Percentiles rank a stretch among this genome's conserved stretches.
Conservation (phyloP, 352 stramenopile genomes). For the Pythium pectinolyticum region DNA sequence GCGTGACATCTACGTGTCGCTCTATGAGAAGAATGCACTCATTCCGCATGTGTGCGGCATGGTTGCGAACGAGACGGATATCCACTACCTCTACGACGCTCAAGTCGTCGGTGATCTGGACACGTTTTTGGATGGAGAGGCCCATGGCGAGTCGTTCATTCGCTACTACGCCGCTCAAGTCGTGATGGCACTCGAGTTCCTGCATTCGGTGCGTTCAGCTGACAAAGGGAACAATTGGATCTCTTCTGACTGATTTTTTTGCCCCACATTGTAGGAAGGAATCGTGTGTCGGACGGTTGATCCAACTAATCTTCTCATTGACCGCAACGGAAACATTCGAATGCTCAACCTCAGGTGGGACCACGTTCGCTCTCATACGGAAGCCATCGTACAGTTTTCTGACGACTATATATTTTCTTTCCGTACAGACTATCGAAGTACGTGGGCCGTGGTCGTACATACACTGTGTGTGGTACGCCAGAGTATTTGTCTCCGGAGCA, state of each 20-base stretch:
- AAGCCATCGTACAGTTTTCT: too few species aligned
- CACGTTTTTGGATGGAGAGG: constrained; percentile 67
- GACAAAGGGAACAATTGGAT: too few species aligned
- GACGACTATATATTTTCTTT: too few species aligned
- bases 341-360: constrained; percentile 80
- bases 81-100: constrained; percentile 80
- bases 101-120: constrained; percentile 84
- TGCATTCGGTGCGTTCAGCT: constrained; percentile 65
- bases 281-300: constrained; percentile 80
- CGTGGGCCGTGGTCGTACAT: constrained; percentile 77
- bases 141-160: constrained; percentile 75
- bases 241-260: not conserved
- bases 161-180: constrained; percentile 87
- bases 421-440: constrained; percentile 76
- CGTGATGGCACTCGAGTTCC: constrained; percentile 76
- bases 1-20: constrained; percentile 79
- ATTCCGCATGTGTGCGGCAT: constrained; percentile 70
- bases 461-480: constrained; percentile 84
- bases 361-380: too few species aligned
- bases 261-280: constrained; percentile 53
- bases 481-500: constrained; percentile 86
- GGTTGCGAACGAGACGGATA: constrained; percentile 77
- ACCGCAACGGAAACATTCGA: constrained; percentile 77
- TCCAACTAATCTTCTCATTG: constrained; percentile 78
- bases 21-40: constrained; percentile 78